Evolutionary conservation across 208 protist genomes (phyloP).

Genomic region (Crithidia acanthocephali): DNA sequence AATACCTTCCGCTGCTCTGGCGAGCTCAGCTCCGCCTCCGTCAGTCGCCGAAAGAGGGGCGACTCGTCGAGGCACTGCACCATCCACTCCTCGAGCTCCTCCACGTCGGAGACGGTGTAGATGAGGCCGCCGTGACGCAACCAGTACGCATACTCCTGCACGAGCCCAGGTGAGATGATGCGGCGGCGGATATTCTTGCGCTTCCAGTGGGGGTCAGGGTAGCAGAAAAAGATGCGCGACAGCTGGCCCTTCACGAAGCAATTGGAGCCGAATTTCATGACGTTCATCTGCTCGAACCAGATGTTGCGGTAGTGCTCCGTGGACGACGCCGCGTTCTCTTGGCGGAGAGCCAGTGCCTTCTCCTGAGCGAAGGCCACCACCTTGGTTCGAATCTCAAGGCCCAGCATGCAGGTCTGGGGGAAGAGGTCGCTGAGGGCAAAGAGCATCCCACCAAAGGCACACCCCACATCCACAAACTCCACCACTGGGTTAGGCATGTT

Average conservation of each 20-base stretch:
- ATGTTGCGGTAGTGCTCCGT: constrained; percentile 94
- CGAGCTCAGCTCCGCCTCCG: constrained; percentile 62
- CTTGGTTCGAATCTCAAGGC: constrained; percentile 97
- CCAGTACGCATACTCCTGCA: constrained; percentile 98
- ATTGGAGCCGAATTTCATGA: constrained; percentile 98
- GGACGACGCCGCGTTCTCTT: constrained; percentile 56
- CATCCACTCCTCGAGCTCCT: constrained; percentile 94
- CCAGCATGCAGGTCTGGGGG: constrained; percentile 94
- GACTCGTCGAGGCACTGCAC: constrained; percentile 91
- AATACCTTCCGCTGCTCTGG: constrained; percentile 60
- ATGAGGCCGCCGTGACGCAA: constrained; percentile 93
- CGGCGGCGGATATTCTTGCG: constrained; percentile 96
- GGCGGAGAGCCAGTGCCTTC: constrained; percentile 61
- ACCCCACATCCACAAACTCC: constrained; percentile 97
- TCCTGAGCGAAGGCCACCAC: constrained; percentile 94
- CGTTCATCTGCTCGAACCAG: constrained; percentile 96
- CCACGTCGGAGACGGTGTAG: constrained; percentile 97
- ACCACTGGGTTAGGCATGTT: constrained; percentile 41
- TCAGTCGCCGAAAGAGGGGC: constrained; percentile 93
- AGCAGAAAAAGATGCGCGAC: constrained; percentile 97
- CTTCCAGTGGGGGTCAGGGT: constrained; percentile 99
- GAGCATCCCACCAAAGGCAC: constrained; percentile 97
- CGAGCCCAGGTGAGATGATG: constrained; percentile 96
- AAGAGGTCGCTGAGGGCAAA: constrained; percentile 91
- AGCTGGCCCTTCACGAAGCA: constrained; percentile 97